Evolutionary conservation across 306 rosid genomes (phyloP).

Genomic region (Castanopsis chinensis): DNA sequence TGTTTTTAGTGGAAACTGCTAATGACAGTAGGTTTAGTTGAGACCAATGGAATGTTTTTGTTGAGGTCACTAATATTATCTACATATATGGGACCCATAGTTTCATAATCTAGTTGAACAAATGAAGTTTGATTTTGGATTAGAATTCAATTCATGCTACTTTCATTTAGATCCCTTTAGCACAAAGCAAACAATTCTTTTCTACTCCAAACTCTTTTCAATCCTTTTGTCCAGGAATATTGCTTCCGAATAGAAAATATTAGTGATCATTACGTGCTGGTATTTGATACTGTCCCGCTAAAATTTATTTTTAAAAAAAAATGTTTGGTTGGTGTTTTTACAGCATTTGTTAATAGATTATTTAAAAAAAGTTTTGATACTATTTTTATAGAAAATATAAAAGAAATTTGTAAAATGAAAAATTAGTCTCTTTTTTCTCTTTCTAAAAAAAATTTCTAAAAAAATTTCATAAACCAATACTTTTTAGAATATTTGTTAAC

Average conservation of each 20-base stretch:
- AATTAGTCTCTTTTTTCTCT: too few species aligned
- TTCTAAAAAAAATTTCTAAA: too few species aligned
- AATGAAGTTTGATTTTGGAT: not conserved
- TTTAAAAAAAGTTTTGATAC: too few species aligned
- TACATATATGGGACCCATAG: not conserved
- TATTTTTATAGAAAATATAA: too few species aligned
- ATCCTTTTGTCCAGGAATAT: not conserved
- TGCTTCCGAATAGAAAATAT: not conserved
- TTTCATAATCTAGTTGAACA: conserved; percentile 2
- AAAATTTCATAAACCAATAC: too few species aligned
- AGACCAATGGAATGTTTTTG: not conserved
- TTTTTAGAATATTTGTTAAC: too few species aligned
- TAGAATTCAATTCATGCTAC: not conserved
- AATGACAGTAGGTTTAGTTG: not conserved
- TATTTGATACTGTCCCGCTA: not conserved
- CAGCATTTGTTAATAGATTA: accelerated
- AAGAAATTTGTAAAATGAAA: too few species aligned
- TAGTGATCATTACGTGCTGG: not conserved
- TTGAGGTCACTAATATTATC: too few species aligned
- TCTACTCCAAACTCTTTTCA: not conserved
- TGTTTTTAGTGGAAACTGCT: not conserved
- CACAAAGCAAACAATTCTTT: conserved; percentile 10
- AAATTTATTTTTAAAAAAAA: too few species aligned
- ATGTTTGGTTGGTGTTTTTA: accelerated
- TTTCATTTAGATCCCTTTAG: conserved; percentile 15